phyloP scores from a whole-genome alignment of 352 stramenopile species.

The Phytophthora constricta region DNA sequence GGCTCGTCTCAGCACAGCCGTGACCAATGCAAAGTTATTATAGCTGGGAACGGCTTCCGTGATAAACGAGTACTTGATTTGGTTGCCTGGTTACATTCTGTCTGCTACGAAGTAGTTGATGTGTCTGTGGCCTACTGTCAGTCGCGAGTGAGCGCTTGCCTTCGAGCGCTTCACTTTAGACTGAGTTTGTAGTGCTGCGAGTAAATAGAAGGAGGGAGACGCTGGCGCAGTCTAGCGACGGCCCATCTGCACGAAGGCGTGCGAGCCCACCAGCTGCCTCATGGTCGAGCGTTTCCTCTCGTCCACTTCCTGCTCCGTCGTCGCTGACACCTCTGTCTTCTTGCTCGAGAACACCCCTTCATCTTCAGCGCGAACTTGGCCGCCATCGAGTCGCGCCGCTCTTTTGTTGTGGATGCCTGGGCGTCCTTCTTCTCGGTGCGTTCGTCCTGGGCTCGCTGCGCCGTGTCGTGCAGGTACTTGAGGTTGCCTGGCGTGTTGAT shows the following conservation, averaged over 20 bases:
- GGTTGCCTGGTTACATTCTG: too few relatives aligned
- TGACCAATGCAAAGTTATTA: too few relatives aligned
- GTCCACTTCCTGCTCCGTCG: slow-evolving; percentile 6
- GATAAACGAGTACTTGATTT: too few relatives aligned
- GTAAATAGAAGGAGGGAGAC: background rate
- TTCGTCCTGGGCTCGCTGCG: background rate
- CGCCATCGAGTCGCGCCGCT: slow-evolving; percentile 11
- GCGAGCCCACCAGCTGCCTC: slow-evolving; percentile 21
- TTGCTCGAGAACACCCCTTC: slow-evolving; percentile 21
- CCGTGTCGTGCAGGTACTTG: background rate
- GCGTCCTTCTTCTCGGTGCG: slow-evolving; percentile 3
- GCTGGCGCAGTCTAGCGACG: slow-evolving; percentile 10
- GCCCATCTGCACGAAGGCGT: slow-evolving; percentile 23
- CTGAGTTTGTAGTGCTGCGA: background rate
- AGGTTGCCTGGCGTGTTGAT: slow-evolving; percentile 11
- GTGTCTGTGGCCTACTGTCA: too few relatives aligned
- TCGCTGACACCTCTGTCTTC: slow-evolving; percentile 3
- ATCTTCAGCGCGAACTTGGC: slow-evolving; percentile 28
- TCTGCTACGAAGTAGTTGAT: too few relatives aligned
- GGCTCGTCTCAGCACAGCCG: too few relatives aligned
- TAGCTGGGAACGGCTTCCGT: too few relatives aligned
- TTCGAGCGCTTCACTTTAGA: background rate
- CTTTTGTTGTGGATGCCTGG: slow-evolving; percentile 1
- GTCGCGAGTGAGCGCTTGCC: background rate
- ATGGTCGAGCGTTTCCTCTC: slow-evolving; percentile 27